These are phyloP conservation scores for Globisporangium uncinulatum DNA, from an alignment of 352 stramenopile genomes.

Conservation along the genomic window DNA sequence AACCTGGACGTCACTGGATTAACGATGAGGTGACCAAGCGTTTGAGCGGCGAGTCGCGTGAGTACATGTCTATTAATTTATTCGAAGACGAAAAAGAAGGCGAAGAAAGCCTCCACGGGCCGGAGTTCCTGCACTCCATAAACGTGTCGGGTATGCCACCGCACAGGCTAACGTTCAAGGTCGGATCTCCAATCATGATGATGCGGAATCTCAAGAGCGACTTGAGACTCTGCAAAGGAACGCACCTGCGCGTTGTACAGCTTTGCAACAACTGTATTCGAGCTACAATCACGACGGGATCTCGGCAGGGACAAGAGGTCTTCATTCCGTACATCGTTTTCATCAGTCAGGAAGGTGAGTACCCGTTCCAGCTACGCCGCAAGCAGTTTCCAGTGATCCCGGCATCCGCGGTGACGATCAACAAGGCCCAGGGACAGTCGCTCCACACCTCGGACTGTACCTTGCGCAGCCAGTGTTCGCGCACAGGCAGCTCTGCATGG, in stretches of 20 bases:
- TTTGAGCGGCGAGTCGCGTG: constrained; percentile 39
- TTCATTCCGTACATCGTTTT: too few species aligned
- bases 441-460: neutral
- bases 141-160: neutral
- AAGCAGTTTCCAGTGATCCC: constrained; percentile 8
- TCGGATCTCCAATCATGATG: constrained; percentile 10
- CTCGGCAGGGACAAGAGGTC: too few species aligned
- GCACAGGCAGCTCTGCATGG: too few species aligned
- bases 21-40: constrained; percentile 86
- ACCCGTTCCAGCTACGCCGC: too few species aligned
- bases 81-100: constrained; percentile 84
- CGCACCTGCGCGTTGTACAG: too few species aligned
- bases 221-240: too few species aligned
- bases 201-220: constrained; percentile 8
- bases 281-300: too few species aligned
- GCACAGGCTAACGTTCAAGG: neutral
- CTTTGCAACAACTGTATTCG: too few species aligned
- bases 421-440: neutral
- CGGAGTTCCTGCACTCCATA: constrained; percentile 76
- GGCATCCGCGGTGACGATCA: constrained; percentile 3
- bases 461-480: neutral
- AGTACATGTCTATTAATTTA: neutral
- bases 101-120: constrained; percentile 77
- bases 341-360: too few species aligned
- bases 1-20: constrained; percentile 72